Conservation (phyloP, 495 filamentous ascomycete genomes). For the Pyrenopolyporus hunteri region DNA sequence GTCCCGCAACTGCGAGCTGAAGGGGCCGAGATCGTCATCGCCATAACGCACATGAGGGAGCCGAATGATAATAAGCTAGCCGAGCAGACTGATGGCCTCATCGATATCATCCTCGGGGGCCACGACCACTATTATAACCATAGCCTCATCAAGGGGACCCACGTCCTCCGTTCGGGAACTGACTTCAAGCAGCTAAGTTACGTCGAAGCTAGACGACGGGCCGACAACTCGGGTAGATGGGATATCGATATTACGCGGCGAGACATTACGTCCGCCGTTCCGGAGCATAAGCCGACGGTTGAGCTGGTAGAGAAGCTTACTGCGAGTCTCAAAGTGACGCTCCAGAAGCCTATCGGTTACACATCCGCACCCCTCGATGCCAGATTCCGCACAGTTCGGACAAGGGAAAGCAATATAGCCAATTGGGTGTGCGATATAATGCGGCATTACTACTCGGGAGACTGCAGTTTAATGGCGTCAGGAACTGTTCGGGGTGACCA, state of each 20-base stretch:
- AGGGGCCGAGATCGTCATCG: constrained; percentile 81
- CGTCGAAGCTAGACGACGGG: constrained; percentile 69
- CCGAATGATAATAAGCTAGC: constrained; percentile 87
- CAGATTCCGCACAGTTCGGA: constrained; percentile 80
- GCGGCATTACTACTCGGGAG: constrained; percentile 77
- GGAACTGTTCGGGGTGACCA: constrained; percentile 92
- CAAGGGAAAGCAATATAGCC: constrained; percentile 78
- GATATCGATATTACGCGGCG: constrained; percentile 77
- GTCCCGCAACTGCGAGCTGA: constrained; percentile 71
- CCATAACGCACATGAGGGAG: constrained; percentile 83
- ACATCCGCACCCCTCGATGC: constrained; percentile 81
- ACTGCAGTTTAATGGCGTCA: constrained; percentile 83
- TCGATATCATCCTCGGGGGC: constrained; percentile 86
- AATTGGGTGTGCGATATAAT: constrained; percentile 93
- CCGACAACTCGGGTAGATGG: constrained; percentile 61
- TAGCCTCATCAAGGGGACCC: constrained; percentile 72
- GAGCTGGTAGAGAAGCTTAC: constrained; percentile 71
- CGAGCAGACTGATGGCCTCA: constrained; percentile 65
- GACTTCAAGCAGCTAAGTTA: constrained; percentile 94
- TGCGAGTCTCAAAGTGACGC: constrained; percentile 69
- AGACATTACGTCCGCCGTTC: constrained; percentile 71
- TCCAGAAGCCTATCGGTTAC: constrained; percentile 84
- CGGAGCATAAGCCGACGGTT: constrained; percentile 62
- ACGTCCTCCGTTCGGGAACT: constrained; percentile 80
- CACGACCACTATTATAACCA: constrained; percentile 91